Evolutionary conservation across 441 rosid genomes (phyloP).

Genomic region (Theobroma grandiflorum): DNA sequence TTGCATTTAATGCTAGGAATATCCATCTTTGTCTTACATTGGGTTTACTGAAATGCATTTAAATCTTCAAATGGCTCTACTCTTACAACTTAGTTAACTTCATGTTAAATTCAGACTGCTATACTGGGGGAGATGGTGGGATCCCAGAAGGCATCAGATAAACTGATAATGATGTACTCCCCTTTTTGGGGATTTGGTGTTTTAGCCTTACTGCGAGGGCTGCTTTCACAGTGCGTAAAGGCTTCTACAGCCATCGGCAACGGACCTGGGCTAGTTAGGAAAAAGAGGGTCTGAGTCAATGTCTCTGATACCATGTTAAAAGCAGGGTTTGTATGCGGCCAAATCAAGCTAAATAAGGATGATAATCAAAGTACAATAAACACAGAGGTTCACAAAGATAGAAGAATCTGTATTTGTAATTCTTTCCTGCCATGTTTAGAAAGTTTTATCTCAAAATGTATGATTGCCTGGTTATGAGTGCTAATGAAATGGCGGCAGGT

Average conservation of each 20-base stretch:
- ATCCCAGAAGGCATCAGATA: slow-evolving; percentile 67
- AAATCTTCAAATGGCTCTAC: too few species aligned
- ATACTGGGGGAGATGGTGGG: slow-evolving; percentile 64
- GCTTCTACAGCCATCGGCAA: slow-evolving; percentile 38
- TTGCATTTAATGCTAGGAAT: too few species aligned
- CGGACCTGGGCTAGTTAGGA: slow-evolving; percentile 52
- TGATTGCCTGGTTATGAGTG: not conserved
- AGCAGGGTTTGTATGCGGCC: too few species aligned
- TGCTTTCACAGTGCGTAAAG: slow-evolving; percentile 40
- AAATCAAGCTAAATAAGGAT: not conserved
- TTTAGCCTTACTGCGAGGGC: slow-evolving; percentile 69
- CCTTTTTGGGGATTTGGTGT: slow-evolving; percentile 66
- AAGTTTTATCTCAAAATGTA: not conserved
- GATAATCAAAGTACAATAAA: not conserved
- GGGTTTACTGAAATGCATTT: too few species aligned
- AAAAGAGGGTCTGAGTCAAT: slow-evolving; percentile 53
- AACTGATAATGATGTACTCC: slow-evolving; percentile 55
- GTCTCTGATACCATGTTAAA: not conserved
- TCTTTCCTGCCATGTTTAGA: not conserved
- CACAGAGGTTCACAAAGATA: too few species aligned
- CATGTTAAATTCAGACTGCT: slow-evolving; percentile 50
- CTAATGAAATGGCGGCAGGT: not conserved
- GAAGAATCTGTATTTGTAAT: not conserved
- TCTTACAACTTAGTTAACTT: too few species aligned
- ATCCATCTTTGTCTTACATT: too few species aligned